Percentiles rank a stretch among this genome's conserved stretches.
These are phyloP conservation scores for Daldinia loculata DNA, from an alignment of 495 filamentous ascomycete species.

Conservation along the genomic window DNA sequence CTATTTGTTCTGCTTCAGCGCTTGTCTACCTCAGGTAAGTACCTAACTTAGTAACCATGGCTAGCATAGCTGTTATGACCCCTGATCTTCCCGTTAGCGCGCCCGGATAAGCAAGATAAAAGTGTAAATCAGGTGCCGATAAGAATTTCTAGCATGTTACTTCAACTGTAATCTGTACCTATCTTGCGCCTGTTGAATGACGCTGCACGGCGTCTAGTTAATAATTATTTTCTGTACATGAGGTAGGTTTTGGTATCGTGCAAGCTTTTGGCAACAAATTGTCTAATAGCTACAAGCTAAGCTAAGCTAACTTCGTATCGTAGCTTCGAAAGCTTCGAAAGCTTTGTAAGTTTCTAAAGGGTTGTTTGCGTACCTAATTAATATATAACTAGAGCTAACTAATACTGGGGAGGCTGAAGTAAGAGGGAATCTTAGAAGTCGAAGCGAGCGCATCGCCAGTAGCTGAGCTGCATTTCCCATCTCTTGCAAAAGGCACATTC, in stretches of 20 bases:
- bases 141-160: conserved; percentile 38
- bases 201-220: conserved; percentile 12
- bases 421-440: background rate
- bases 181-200: conserved; percentile 21
- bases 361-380: background rate
- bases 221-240: conserved; percentile 17
- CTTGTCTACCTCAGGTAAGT: background rate
- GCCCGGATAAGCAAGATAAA: conserved; percentile 39
- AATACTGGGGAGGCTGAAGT: background rate
- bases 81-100: conserved; percentile 40
- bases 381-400: conserved; percentile 1
- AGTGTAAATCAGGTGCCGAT: conserved; percentile 40
- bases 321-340: background rate
- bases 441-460: background rate
- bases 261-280: background rate
- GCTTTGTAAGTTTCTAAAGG: background rate
- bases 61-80: conserved; percentile 13
- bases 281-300: background rate
- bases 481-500: background rate
- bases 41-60: background rate
- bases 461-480: background rate
- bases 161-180: conserved; percentile 29
- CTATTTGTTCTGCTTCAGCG: background rate
- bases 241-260: background rate
- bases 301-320: background rate